Percentiles rank a stretch among this genome's conserved stretches.
These are phyloP conservation scores for Chaetothyriales sp. DNA, from an alignment of 2,329 filamentous ascomycete genomes.

Conservation along the genomic window DNA sequence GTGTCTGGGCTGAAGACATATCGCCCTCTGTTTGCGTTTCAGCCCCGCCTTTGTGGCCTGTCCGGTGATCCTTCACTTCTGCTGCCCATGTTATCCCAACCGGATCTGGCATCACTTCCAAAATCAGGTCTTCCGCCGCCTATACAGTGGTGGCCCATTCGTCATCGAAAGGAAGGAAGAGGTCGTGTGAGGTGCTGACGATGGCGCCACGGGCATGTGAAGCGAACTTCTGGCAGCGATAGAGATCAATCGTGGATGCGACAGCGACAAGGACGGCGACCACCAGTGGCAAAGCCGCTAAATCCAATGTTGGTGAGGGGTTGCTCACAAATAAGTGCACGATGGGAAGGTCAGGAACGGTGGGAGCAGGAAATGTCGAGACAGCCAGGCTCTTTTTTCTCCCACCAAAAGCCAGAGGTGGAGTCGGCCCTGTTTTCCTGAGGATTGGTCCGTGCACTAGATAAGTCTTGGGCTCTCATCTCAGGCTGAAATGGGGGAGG, in stretches of 20 bases:
- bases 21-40: not conserved
- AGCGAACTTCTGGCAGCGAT: not conserved
- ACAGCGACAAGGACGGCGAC: not conserved
- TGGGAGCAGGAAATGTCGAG: not conserved
- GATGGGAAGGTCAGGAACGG: not conserved
- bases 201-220: not conserved
- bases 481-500: not conserved
- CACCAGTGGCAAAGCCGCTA: not conserved
- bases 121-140: not conserved
- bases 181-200: not conserved
- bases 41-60: not conserved
- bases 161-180: not conserved
- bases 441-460: not conserved
- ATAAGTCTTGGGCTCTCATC: not conserved
- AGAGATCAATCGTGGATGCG: not conserved
- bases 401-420: not conserved
- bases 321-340: not conserved
- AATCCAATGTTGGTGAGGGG: not conserved
- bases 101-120: slow-evolving; percentile 1
- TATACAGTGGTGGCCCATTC: not conserved
- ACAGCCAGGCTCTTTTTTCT: not conserved
- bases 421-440: not conserved
- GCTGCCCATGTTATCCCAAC: slow-evolving; percentile 1
- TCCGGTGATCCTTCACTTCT: not conserved
- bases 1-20: not conserved